These are phyloP conservation scores for Scleroderma bovista DNA, from an alignment of 768 basidiomycete genomes.

Conservation along the genomic window DNA sequence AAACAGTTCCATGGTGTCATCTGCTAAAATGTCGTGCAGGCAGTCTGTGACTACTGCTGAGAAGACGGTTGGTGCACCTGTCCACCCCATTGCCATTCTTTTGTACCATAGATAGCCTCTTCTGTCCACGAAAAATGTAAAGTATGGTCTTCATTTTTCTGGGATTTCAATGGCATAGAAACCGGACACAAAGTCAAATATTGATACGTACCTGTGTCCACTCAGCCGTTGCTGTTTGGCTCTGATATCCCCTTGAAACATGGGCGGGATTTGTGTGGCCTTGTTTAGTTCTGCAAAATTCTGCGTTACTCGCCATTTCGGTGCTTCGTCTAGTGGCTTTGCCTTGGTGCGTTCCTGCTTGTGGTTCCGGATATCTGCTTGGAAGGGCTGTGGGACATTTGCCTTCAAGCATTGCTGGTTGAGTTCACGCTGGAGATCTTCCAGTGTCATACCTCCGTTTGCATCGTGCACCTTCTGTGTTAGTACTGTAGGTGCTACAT, in stretches of 20 bases:
- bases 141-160: conserved; percentile 11
- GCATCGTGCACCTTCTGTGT: conserved; percentile 32
- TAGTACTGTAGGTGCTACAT: conserved; percentile 23
- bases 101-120: too few relatives aligned
- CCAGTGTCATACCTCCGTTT: conserved; percentile 22
- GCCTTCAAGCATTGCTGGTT: conserved; percentile 14
- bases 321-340: background rate
- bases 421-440: conserved; percentile 29
- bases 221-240: conserved; percentile 11
- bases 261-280: conserved; percentile 11
- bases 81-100: conserved; percentile 21
- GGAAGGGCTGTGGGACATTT: background rate
- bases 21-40: conserved; percentile 10
- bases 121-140: conserved; percentile 18
- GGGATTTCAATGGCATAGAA: too few relatives aligned
- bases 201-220: conserved; percentile 7
- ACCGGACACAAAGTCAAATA: conserved; percentile 13
- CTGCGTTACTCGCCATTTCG: conserved; percentile 3
- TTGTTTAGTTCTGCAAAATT: conserved; percentile 18
- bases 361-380: background rate
- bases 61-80: conserved; percentile 17
- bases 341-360: background rate
- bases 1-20: too few relatives aligned
- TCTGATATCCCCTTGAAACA: conserved; percentile 19
- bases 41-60: background rate